Base-by-base conservation (phyloP, 768 basidiomycete genomes). In the Nidularia pulvinata region DNA sequence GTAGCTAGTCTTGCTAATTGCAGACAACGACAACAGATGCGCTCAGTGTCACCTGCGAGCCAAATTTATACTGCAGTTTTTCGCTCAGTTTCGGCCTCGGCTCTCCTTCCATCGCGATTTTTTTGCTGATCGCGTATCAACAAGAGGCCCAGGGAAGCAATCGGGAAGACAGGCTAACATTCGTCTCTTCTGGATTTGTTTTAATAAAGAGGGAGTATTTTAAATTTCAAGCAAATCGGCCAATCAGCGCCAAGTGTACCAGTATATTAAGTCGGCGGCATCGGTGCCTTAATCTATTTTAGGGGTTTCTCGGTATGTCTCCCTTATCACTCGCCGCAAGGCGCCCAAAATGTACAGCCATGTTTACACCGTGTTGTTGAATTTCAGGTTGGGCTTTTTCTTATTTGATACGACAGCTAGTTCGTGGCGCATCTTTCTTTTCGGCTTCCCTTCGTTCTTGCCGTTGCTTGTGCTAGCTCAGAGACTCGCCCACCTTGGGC, bases 341-440 rank as follows among this genome's bases (percentile, higher is more conserved):
- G 39, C 39, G 39, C 39, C 39, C 39, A 42, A 42, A 13, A 4
- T 42, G 39, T 19, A 30, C 25, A 3, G 25, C 25, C 25, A 30
- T 30, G 25, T 30, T 30, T 30, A 30, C 25, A 30, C 25, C 25
- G 16, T 42, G 16, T 42, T 11, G 39, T 42, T 42, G 39, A 19
- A 13, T 42, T 11, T 11, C 11, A 13, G 39, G 39, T 42, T 42
- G 39, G 11, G 11, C 39, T 46, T 39, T 42, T 52, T 7, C 33
- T 55, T 49, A 48, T 54, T 19, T 14, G 46, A 10, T 48, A 49
- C 1, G 50, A 57, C 13, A 33, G 55, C 13, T 50, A 51, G 19
- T 50, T 39, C n/a, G 46, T 13, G 33, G 22, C 16, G 14, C 34
- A 59, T 43, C 13, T 14, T 5, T 19, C 16, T 42, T 42, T 42